Conservation (phyloP, 148 eudicot species). For the Rhododendron molle region DNA sequence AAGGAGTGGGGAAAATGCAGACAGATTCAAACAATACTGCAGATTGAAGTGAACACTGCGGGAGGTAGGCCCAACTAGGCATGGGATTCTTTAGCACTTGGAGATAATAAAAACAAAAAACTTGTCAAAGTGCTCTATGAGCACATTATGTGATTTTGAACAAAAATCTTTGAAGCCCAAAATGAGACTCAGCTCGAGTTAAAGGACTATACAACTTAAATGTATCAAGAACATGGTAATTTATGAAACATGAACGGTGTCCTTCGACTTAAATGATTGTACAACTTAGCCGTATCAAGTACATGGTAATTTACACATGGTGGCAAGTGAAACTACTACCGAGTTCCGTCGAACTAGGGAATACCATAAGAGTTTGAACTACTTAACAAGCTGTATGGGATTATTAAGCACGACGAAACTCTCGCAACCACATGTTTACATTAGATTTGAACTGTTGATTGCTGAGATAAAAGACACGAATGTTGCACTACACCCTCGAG, state of each 20-base stretch:
- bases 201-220: neutral
- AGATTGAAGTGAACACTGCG: neutral
- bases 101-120: too few species aligned
- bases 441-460: too few species aligned
- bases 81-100: neutral
- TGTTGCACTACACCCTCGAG: too few species aligned
- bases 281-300: too few species aligned
- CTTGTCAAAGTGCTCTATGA: too few species aligned
- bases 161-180: neutral
- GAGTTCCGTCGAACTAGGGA: too few species aligned
- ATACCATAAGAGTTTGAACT: neutral
- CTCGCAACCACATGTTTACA: neutral
- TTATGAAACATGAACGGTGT: too few species aligned
- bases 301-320: too few species aligned
- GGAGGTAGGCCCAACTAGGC: neutral
- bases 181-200: neutral
- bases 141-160: neutral
- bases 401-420: neutral
- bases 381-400: neutral
- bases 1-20: neutral
- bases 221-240: neutral
- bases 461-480: neutral
- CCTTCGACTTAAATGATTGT: too few species aligned
- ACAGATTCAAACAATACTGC: neutral
- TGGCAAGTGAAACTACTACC: too few species aligned